Percentiles rank a stretch among this genome's conserved stretches.
phyloP scores from a whole-genome alignment of 1,139 yeast species.

The Ogataea hybrid region DNA sequence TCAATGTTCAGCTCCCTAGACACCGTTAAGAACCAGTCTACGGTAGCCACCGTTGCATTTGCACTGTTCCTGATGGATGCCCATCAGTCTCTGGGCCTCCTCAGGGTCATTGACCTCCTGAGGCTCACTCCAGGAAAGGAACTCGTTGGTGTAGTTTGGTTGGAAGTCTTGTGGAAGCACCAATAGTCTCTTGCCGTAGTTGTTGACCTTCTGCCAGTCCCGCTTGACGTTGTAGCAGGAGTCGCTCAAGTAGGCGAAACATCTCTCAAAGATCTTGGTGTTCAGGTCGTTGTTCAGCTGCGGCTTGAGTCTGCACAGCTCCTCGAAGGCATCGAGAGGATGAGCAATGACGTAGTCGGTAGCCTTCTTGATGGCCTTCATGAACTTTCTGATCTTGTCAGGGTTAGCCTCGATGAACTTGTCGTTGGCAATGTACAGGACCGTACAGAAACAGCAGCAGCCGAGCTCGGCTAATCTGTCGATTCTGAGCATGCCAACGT shows the following conservation, averaged over 20 bases:
- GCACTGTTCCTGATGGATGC: constrained; percentile 45
- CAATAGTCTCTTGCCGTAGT: constrained; percentile 53
- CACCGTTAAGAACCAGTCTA: constrained; percentile 35
- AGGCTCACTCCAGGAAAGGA: constrained; percentile 50
- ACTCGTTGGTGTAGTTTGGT: constrained; percentile 52
- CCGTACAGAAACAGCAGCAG: constrained; percentile 60
- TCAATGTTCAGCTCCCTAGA: constrained; percentile 3
- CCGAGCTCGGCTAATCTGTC: constrained; percentile 57
- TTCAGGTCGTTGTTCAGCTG: constrained; percentile 42
- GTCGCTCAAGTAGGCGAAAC: constrained; percentile 53
- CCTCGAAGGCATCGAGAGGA: constrained; percentile 48
- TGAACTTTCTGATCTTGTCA: constrained; percentile 44
- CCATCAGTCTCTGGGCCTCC: constrained; percentile 47
- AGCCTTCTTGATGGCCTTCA: constrained; percentile 49
- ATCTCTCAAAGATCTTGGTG: constrained; percentile 49
- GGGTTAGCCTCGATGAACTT: constrained; percentile 48
- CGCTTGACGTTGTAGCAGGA: constrained; percentile 53
- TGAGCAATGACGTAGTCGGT: constrained; percentile 45
- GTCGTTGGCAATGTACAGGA: constrained; percentile 54
- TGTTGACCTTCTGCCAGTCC: constrained; percentile 56
- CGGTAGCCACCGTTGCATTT: constrained; percentile 50
- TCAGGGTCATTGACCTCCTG: constrained; percentile 45
- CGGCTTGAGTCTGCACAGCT: constrained; percentile 48
- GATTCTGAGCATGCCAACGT: constrained; percentile 56
- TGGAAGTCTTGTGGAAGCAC: constrained; percentile 48